Evolutionary conservation across 441 rosid species (phyloP), one percentile per base, ranked within the genome.

Genomic region (Populus hybrid): DNA sequence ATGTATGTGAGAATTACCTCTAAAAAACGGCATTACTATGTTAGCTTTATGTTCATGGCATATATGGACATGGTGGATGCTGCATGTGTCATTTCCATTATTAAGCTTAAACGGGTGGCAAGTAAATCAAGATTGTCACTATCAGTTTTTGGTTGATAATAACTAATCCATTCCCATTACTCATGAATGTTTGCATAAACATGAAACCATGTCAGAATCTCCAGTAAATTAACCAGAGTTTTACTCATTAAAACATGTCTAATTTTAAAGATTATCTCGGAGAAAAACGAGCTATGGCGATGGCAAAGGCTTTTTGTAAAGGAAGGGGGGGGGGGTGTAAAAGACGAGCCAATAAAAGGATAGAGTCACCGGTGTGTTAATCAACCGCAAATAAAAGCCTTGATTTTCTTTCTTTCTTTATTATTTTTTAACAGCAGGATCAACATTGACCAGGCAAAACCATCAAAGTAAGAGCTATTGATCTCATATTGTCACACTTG

Each of bases 381-480:
- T 78, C 40, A 66, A 23, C 75, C 70, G 79, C 70, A 68, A 79
- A 67, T 35, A 14, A 72, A 68, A 0, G 3, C 26, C 2, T 40
- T 14, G 32, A 18, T 12, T 40, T 6, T 2, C 26, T 71, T 65
- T 59, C 21, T 72, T 3, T 30, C 32, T 30, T 30, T 30, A 3
- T 30, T 30, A 30, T 30, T 30, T 30, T 30, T 30, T 30, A 30
- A 65, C 19, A 66, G 16, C 18, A 38, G 10, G 34, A 19, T 40
- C 3, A 11, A 11, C 42, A 36, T 61, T 63, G n/a, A 77, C 1
- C 21, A 70, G 85, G 82, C 83, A 82, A 79, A 82, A 26, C 82
- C 82, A 80, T 82, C 67, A 67, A 76, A 79, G 77, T 73, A 76
- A 57, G 79, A 78, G 84, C 79, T 73, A 66, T 73, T 36, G 61